These are phyloP conservation scores for Dictyostelium discoideum DNA, from an alignment of 78 protist genomes.

Conservation along the genomic window dicty_2.7 NC_007090.3:509001-509500, in stretches of 20 bases:
- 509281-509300: neutral
- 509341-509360: slow-evolving; percentile 15
- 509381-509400: neutral
- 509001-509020: neutral
- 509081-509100: neutral
- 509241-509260: neutral
- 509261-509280: neutral
- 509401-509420: neutral
- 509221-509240: neutral
- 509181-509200: neutral
- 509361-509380: neutral
- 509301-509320: neutral
- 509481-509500: neutral
- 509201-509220: neutral
- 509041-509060: neutral
- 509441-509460: neutral
- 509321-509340: neutral
- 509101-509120: neutral
- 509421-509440: neutral
- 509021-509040: slow-evolving; percentile 11
- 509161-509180: neutral
- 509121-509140: neutral
- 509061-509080: neutral
- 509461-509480: neutral
- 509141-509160: neutral